Percentiles rank a stretch among this genome's conserved stretches.
phyloP scores from a whole-genome alignment of 208 protist genomes.

The Trichomonas vaginalis region DNA sequence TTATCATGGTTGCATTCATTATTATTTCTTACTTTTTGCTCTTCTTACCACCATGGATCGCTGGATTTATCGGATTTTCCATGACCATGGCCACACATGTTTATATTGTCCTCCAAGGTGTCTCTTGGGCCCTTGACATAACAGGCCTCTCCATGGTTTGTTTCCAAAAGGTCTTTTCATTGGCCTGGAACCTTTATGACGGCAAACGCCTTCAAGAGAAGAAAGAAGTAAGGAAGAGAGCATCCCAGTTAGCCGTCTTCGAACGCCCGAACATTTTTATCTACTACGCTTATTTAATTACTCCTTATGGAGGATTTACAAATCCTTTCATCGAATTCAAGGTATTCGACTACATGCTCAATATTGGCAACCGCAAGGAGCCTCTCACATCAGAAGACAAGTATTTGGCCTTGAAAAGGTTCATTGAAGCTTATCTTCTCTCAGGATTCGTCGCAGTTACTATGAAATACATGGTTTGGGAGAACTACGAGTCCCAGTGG shows the following conservation, averaged over 20 bases:
- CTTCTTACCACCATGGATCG: too few relatives aligned
- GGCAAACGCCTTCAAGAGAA: background rate
- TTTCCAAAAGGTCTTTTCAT: background rate
- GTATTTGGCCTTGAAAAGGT: background rate
- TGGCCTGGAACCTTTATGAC: background rate
- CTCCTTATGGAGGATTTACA: background rate
- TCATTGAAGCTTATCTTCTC: background rate
- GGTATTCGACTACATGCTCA: background rate
- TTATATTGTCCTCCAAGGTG: background rate
- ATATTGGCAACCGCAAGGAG: background rate
- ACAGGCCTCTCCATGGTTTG: background rate
- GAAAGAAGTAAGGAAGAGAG: background rate
- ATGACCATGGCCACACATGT: background rate
- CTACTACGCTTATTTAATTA: background rate
- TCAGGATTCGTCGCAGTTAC: background rate
- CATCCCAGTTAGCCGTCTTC: background rate
- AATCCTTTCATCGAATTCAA: background rate
- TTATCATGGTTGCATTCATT: background rate
- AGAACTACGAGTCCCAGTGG: background rate
- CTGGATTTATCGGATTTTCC: background rate
- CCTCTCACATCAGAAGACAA: background rate
- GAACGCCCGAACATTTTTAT: background rate
- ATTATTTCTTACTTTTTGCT: background rate
- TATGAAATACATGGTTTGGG: background rate
- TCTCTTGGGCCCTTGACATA: background rate